Evolutionary conservation across 257 asterid species (phyloP), one percentile per base, ranked within the genome.

Genomic region (Cordia subcordata): DNA sequence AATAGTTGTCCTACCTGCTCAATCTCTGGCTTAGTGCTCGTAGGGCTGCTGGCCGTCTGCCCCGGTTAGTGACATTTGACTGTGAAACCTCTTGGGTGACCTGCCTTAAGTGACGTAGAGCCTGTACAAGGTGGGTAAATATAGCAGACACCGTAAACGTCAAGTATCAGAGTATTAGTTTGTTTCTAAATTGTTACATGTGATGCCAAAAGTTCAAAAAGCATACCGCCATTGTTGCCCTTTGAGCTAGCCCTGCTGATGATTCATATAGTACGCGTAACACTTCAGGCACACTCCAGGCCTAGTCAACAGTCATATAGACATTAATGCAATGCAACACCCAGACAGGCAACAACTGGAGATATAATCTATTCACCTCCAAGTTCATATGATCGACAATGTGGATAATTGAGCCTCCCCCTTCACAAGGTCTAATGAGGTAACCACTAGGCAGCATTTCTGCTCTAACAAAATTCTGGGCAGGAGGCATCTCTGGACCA

Each of bases 351-450:
- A 32, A 14, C 3, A 9, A 59, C 37, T 53, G n/a, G 20, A 17
- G 37, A 35, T 18, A 14, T 5, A 61, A 39, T 18, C 20, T 20
- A 52, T 51, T 51, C 64, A 89, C 96, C 95, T 86, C 96, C 69
- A 86, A 70, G 73, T 84, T 82, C 79, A 89, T 68, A 75, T 89
- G 96, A 79, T 89, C 96, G 13, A 89, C 96, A 57, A 89, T 80
- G 70, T 89, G 95, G 77, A 89, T 86, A 51, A 89, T 82, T 10
- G 96, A 88, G 22, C 96, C 96, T 39, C 96, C 95, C 12, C 96
- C 96, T 27, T 88, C 96, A 68, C 95, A 89, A 51, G 95, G 95
- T 69, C 96, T 86, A 63, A 89, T 77, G 33, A 89, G 77, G 82
- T 78, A 89, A 47, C 96, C 96, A 77, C 96, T 86, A 19, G 96